Conservation (phyloP, 2,329 filamentous ascomycete genomes). For the Trichophyton schoenleinii region DNA sequence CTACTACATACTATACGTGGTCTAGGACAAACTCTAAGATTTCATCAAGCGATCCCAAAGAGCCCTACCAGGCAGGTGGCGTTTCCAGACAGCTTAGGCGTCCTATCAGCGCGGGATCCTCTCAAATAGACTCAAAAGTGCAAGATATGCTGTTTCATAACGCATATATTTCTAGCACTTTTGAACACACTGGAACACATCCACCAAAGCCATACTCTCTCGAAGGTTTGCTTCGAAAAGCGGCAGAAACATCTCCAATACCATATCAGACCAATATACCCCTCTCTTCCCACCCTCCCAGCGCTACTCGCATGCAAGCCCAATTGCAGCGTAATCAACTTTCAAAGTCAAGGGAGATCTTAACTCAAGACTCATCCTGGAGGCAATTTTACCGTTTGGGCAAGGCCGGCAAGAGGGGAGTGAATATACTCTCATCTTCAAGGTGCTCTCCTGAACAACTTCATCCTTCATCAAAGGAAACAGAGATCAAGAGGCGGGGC, state of each 20-base stretch:
- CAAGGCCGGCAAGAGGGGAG: neutral
- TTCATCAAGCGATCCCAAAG: neutral
- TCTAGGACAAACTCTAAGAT: slow-evolving; percentile 3
- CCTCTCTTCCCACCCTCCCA: neutral
- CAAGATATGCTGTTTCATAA: slow-evolving; percentile 10
- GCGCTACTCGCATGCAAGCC: too few species aligned
- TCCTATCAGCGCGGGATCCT: neutral
- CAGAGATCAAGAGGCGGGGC: neutral
- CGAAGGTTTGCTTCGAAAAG: slow-evolving; percentile 5
- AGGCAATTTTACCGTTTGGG: neutral
- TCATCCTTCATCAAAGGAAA: neutral
- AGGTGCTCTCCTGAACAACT: too few species aligned
- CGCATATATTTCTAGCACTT: slow-evolving; percentile 4
- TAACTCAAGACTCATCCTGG: neutral
- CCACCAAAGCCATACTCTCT: slow-evolving; percentile 3
- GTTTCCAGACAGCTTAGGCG: neutral
- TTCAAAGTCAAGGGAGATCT: too few species aligned
- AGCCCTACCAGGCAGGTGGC: neutral
- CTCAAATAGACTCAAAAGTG: slow-evolving; percentile 4
- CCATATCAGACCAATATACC: neutral
- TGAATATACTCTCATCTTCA: neutral
- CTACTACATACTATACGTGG: slow-evolving; percentile 8
- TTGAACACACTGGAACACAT: neutral
- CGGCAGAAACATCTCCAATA: neutral
- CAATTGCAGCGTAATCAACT: too few species aligned